Base-by-base conservation (phyloP, 2,329 filamentous ascomycete genomes). In the Cladophialophora psammophila region DNA sequence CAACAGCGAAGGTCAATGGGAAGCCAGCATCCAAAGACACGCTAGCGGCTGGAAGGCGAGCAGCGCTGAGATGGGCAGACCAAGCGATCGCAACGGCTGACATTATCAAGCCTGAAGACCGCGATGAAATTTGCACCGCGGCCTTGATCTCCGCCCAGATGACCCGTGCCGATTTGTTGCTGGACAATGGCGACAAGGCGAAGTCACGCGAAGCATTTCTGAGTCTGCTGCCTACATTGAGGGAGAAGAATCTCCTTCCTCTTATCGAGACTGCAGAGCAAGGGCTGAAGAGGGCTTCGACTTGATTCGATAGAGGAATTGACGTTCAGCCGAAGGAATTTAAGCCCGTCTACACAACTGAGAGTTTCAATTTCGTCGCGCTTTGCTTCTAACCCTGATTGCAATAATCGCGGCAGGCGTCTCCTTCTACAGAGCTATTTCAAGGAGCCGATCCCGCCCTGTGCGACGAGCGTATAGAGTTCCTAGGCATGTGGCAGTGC, bases 1-100 rank as follows among this genome's bases (percentile, higher is more conserved):
- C 72, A 3, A 68, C 67, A 18, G 71, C 72, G 1, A 70, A 66
- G 10, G 66, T 73, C 63, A 72, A 73, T 45, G 72, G 72, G n/a
- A 68, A 70, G 55, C 72, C 72, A 7, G 68, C 66, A 2, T 71
- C 69, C 12, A 68, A 72, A 50, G 57, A 63, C 9, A 65, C 66
- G 4, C 42, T 72, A 20, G 69, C 66, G 53, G 66, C 70, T 7
- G 72, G 69, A 7, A 40, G 71, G 35, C 59, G 59, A 36, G 69
- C 72, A 10, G 71, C 64, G 1, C 57, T 73, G 34, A 68, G 64
- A 59, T 73, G 72, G 72, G 70, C 68, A 2, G 72, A 72, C 52
- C 70, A 73, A 45, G 71, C 71, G 2, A 70, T 73, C 57, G 71
- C 64, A 2, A 69, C 72, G 15, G 66, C 62, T 10, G 71, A 71